Base-by-base conservation (phyloP, 2,329 filamentous ascomycete species). In the Neonectria coccinea region DNA sequence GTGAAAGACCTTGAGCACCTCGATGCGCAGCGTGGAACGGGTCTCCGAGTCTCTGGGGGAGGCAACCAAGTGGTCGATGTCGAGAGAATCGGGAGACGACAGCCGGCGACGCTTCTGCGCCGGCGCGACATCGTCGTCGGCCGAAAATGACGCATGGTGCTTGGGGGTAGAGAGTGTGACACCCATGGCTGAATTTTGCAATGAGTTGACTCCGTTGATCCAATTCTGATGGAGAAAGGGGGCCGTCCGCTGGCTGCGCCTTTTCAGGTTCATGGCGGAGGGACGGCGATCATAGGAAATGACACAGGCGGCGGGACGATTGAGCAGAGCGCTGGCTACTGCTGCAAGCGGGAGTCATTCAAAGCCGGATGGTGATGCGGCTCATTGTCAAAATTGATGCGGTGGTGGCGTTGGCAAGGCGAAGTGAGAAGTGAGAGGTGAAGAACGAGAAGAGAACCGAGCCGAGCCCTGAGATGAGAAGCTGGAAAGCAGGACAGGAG, bases 141-240 rank as follows among this genome's bases (percentile, higher is more conserved):
- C 73, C 44, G 64, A 61, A 55, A 72, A 75, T 62, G 73, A 74
- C 62, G 74, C 68, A 66, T 80, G 78, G 64, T 80, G 78, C 51
- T 73, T 74, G 6, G 68, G 70, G 41, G 70, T 67, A 47, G 72
- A 74, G 53, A 73, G 64, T 18, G 44, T 64, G 39, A 58, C 68
- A 50, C 82, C 82, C 82, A 85, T 84, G 64, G 75, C 73, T 60
- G 75, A 70, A 48, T 74, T 71, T 72, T 83, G 80, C 70, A 77
- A 78, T 65, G 81, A 78, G 64, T 81, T 81, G 73, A 85, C 77
- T 52, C 80, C 81, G 66, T 78, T 81, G 67, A 82, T 79, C 84
- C 83, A 86, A 73, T 84, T 86, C 74, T 85, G 82, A 69, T 86
- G 83, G 64, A 87, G 82, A 75, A 85, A 88, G 65, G 86, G 85